Evolutionary conservation across 768 basidiomycete genomes (phyloP), one percentile per base, ranked within the genome.

Genomic region (Amanita fuliginea): DNA sequence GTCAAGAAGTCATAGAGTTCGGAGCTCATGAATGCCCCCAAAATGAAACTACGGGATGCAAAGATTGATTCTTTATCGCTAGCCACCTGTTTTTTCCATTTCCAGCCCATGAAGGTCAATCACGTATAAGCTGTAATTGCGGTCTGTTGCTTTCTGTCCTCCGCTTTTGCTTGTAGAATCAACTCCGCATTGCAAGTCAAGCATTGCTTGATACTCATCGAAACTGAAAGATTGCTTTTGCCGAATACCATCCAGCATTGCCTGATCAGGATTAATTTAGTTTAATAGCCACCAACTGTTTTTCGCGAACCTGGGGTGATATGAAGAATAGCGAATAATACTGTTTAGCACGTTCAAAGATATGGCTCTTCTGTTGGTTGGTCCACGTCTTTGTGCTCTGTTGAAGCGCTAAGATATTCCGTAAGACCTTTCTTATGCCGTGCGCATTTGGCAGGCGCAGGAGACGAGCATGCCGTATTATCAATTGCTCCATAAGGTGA

Each of bases 151-250:
- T 54, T 74, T 76, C 32, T 72, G 64, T 16, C 63, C 69, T 16
- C 68, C 76, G 18, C 68, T 67, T 32, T 79, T 77, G 16, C 72
- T 74, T n/a, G 63, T 67, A 51, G 74, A 80, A 59, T 89, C 80
- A 32, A 92, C 79, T 13, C 87, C 88, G 60, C 92, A 95, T 57
- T 91, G 90, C 33, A 97, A 73, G 57, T 81, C 85, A 42, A 97
- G 74, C 74, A 98, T 92, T 6, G 78, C 76, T 62, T 92, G 87
- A 65, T 95, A 97, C 60, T 97, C 89, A 55, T 95, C 93, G 56
- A 96, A 95, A 3, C 74, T 78, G 68, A 90, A 97, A 34, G 64
- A 64, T 53, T 77, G 78, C 54, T 74, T 71, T 42, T 69, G 55
- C 22, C 82, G 79, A 47, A 91, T 78, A 9, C 73, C 66, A 24